Evolutionary conservation across 2,329 filamentous ascomycete genomes (phyloP), one percentile per base, ranked within the genome.

Genomic region (Fonsecaea monophora): DNA sequence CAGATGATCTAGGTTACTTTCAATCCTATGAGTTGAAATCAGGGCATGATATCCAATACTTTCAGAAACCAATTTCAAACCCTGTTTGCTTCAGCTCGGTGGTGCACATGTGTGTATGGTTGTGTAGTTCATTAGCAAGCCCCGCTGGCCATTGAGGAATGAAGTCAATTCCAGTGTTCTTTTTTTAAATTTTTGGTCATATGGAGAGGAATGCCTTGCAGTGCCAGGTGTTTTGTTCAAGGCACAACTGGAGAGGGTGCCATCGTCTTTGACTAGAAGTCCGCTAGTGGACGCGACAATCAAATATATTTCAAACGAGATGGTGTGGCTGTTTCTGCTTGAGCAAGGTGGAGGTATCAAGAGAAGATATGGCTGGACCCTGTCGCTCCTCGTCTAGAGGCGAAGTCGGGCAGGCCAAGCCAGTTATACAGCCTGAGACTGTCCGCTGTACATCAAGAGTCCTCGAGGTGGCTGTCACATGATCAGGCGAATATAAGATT

Each of bases 381-480:
- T 21, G 21, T 21, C 21, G 21, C 1, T 21, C 21, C 21, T 21
- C 21, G 21, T 21, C 21, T 21, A 21, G 21, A 21, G 21, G 21
- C 1, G 21, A 21, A 21, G 21, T 21, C 21, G 21, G 21, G 21
- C 21, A 21, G 21, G 21, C 21, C 21, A 21, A 21, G 1, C 21
- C 21, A 21, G 21, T 21, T 21, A 21, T 21, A 21, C 21, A 21
- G 21, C 21, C 21, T 21, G 21, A 21, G 21, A 21, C 21, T 21
- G 21, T 21, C 21, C 21, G 21, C 21, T 21, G 21, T 21, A 21
- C 1, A 21, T 21, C 1, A 64, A 15, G 72, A 71, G 65, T 30
- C 65, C 21, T 15, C 38, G 9, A 60, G 68, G 1, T 75, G 73
- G 73, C 30, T 6, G 6, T 6, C 30, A 32, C 30, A 32, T 32